Conservation (phyloP, 1,284 basidiomycete species). For the Marasmius sp. region DNA sequence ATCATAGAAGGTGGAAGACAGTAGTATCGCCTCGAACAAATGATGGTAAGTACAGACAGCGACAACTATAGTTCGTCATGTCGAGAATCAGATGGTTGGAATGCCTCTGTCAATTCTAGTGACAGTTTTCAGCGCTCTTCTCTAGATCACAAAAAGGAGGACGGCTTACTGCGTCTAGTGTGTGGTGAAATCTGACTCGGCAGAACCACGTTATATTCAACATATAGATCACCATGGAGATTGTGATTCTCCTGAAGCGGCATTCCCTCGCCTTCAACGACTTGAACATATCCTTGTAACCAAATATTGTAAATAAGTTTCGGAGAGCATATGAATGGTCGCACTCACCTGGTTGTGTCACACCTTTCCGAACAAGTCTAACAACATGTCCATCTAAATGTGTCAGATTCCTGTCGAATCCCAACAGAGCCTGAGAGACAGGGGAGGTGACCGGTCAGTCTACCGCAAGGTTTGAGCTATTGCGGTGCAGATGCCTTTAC, state of each 20-base stretch:
- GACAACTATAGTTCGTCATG: slow-evolving; percentile 55
- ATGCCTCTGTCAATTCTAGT: slow-evolving; percentile 56
- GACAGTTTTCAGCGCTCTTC: slow-evolving; percentile 5
- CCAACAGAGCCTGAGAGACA: slow-evolving; percentile 65
- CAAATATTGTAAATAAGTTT: slow-evolving; percentile 2
- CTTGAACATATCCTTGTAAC: slow-evolving; percentile 75
- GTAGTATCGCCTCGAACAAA: slow-evolving; percentile 1
- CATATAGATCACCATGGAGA: slow-evolving; percentile 79
- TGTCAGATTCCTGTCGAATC: slow-evolving; percentile 83
- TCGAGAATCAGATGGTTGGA: slow-evolving; percentile 40
- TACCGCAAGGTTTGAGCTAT: not conserved
- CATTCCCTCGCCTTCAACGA: slow-evolving; percentile 87
- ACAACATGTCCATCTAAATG: slow-evolving; percentile 90
- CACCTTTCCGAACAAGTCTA: slow-evolving; percentile 65
- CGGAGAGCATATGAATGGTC: not conserved
- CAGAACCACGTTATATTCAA: slow-evolving; percentile 90
- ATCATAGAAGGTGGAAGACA: not conserved
- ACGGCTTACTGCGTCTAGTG: slow-evolving; percentile 65
- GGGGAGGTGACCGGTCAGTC: slow-evolving; percentile 4
- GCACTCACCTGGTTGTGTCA: slow-evolving; percentile 83
- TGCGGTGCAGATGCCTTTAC: slow-evolving; percentile 41
- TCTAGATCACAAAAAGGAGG: not conserved
- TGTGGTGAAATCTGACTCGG: slow-evolving; percentile 69
- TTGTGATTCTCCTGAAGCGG: slow-evolving; percentile 61
- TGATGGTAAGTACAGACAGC: slow-evolving; percentile 1